These are phyloP conservation scores for Hordeum pubiflorum DNA, from an alignment of 202 grass and related monocot species.

Conservation along the genomic window DNA sequence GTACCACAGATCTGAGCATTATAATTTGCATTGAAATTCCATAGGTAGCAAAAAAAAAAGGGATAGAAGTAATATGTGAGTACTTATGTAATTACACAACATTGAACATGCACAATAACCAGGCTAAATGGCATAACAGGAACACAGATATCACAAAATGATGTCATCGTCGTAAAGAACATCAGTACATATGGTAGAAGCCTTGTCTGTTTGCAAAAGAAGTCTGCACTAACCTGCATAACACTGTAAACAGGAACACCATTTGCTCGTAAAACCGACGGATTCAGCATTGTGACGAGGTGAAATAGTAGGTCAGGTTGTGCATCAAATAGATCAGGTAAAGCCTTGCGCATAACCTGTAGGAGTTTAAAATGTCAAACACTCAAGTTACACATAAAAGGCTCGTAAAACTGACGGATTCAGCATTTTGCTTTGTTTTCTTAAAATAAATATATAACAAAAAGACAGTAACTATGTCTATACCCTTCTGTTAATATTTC, in stretches of 20 bases:
- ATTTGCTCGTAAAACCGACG: constrained; percentile 67
- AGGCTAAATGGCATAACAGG: neutral
- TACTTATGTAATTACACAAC: constrained; percentile 6
- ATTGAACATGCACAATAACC: neutral
- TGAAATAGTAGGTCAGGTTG: constrained; percentile 94
- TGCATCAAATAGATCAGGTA: constrained; percentile 89
- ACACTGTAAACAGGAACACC: constrained; percentile 84
- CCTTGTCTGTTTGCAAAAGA: neutral
- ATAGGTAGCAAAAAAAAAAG: neutral
- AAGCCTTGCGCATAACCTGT: constrained; percentile 76
- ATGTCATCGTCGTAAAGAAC: constrained; percentile 13
- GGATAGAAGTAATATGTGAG: neutral
- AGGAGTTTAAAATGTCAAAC: constrained; percentile 4
- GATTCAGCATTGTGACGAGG: constrained; percentile 94
- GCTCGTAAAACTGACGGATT: too few relatives aligned
- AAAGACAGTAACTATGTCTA: neutral
- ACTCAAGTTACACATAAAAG: constrained; percentile 16
- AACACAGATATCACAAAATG: neutral
- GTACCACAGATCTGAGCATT: neutral
- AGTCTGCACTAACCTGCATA: constrained; percentile 57
- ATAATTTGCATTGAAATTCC: neutral
- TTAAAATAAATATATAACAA: neutral
- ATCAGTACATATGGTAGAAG: constrained; percentile 13
- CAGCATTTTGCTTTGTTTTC: constrained; percentile 3
- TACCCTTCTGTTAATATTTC: neutral